phyloP scores from a whole-genome alignment of 164 flowering plant species.

The Chimonanthus praecox region DNA sequence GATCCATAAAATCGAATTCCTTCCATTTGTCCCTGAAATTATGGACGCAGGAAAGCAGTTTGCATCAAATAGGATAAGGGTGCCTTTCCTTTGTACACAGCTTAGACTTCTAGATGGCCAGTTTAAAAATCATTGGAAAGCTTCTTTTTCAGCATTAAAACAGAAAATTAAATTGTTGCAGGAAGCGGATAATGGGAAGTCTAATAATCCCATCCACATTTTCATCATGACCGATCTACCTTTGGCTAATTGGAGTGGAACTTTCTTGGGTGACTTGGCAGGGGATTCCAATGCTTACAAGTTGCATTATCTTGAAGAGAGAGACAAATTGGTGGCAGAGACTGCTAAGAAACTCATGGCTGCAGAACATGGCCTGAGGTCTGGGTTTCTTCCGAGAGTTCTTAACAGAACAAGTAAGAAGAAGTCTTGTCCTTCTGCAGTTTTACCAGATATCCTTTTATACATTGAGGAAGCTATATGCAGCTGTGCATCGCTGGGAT shows the following conservation, averaged over 20 bases:
- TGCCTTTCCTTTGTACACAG: constrained; percentile 85
- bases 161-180: constrained; percentile 48
- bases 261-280: constrained; percentile 70
- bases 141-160: constrained; percentile 56
- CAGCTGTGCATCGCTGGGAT: constrained; percentile 92
- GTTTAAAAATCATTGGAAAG: constrained; percentile 89
- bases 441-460: constrained; percentile 58
- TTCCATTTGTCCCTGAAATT: constrained; percentile 78
- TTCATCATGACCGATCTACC: constrained; percentile 99
- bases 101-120: constrained; percentile 94
- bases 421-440: constrained; percentile 25
- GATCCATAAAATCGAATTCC: constrained; percentile 50
- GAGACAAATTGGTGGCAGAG: constrained; percentile 44
- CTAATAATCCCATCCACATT: constrained; percentile 45
- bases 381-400: constrained; percentile 21
- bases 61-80: constrained; percentile 44
- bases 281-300: constrained; percentile 40
- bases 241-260: constrained; percentile 66
- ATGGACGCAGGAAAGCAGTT: constrained; percentile 55
- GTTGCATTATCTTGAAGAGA: constrained; percentile 43
- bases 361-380: constrained; percentile 35
- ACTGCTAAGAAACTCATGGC: constrained; percentile 47
- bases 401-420: constrained; percentile 7
- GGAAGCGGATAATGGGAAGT: constrained; percentile 15
- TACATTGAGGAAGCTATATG: constrained; percentile 78